A percentile compares a stretch with the other conserved stretches of the same genome.
phyloP scores from a whole-genome alignment of 495 filamentous ascomycete genomes.

The Aspergillus carlsbadensis region DNA sequence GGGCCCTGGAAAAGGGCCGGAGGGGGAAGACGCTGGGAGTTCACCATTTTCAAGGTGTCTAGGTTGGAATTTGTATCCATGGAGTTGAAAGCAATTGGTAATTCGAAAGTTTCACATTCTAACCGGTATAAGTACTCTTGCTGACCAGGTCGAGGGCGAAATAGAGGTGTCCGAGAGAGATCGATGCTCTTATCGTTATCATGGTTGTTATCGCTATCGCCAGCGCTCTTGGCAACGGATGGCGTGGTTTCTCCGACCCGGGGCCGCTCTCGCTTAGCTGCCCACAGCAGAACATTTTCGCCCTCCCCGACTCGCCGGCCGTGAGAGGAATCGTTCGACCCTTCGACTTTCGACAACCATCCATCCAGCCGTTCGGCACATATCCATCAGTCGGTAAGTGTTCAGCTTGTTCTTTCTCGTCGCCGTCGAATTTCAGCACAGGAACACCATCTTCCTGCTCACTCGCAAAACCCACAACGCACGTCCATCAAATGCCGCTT shows the following conservation, averaged over 20 bases:
- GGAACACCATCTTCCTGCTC: background rate
- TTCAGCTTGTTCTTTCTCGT: background rate
- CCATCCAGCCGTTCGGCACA: constrained; percentile 43
- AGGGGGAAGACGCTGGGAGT: constrained; percentile 64
- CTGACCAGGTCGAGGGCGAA: background rate
- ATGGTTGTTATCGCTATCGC: constrained; percentile 25
- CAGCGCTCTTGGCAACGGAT: constrained; percentile 13
- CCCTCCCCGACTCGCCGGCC: constrained; percentile 29
- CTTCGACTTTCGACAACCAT: constrained; percentile 50
- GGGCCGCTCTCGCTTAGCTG: constrained; percentile 48
- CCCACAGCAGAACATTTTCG: constrained; percentile 34
- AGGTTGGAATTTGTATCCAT: constrained; percentile 23
- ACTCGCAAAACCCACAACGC: background rate
- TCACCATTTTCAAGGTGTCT: constrained; percentile 32
- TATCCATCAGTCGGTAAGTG: constrained; percentile 49
- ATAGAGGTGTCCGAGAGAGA: background rate
- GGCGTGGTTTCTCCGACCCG: constrained; percentile 26
- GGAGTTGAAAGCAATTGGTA: background rate
- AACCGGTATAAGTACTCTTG: background rate
- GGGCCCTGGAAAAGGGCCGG: constrained; percentile 78
- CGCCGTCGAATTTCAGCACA: background rate
- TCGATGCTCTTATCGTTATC: background rate
- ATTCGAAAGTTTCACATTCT: constrained; percentile 3
- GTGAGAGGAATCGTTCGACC: constrained; percentile 38
- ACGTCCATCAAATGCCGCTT: background rate